Percentiles rank a stretch among this genome's conserved stretches.
phyloP scores from a whole-genome alignment of 2,329 filamentous ascomycete genomes.

The Aureobasidium sp. region DNA sequence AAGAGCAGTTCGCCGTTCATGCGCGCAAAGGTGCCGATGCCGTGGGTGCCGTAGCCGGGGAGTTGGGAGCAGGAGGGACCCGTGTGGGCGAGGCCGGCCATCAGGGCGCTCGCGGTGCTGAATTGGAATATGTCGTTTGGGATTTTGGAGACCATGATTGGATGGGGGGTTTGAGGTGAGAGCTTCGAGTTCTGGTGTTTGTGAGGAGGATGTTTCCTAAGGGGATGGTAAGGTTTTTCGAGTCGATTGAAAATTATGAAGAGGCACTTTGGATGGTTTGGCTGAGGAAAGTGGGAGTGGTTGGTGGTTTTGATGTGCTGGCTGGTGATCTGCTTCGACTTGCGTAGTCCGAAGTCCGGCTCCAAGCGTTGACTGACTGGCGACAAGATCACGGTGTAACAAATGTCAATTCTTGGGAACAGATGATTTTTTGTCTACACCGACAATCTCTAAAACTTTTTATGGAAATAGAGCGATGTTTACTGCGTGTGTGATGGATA shows the following conservation, averaged over 20 bases:
- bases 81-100: constrained; percentile 28
- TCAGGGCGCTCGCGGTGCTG: constrained; percentile 31
- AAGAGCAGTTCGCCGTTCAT: constrained; percentile 27
- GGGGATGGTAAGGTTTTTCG: no score
- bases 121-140: constrained; percentile 40
- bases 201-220: no score
- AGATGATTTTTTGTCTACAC: no score
- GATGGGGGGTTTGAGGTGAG: background rate
- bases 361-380: constrained; percentile 8
- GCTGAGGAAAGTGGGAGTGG: background rate
- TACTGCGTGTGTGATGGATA: background rate
- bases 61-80: constrained; percentile 29
- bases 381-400: background rate
- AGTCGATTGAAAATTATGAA: no score
- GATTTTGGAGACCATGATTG: constrained; percentile 30
- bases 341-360: constrained; percentile 3
- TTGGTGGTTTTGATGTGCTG: background rate
- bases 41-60: constrained; percentile 34
- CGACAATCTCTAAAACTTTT: background rate
- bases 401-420: background rate
- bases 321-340: background rate
- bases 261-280: no score
- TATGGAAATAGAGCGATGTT: background rate
- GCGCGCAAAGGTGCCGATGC: constrained; percentile 33
- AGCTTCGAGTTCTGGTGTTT: background rate